Base-by-base conservation (phyloP, 2,329 filamentous ascomycete genomes). In the Pseudogymnoascus verrucosus region DNA sequence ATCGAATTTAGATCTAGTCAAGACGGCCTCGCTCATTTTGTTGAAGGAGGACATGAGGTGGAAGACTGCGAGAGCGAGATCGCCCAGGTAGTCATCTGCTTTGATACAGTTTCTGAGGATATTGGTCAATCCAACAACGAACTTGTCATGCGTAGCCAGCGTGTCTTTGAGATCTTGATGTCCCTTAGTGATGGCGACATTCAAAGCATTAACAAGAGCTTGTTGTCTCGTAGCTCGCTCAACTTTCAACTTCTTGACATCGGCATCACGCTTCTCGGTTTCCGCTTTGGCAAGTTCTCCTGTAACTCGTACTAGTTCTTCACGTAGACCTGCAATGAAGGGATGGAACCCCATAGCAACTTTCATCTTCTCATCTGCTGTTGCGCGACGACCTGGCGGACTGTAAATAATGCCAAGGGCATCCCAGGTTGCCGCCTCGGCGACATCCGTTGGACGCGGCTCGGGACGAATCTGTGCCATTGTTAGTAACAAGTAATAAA, bases 1-100 rank as follows among this genome's bases (percentile, higher is more conserved):
- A 64, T 84, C 82, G 63, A 91, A 83, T 70, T 89, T 89, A 42
- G 85, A 82, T 65, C 83, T 86, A 67, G 86, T 83, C 44, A 86
- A 76, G 37, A 85, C 73, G 51, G 80, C 79, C 65, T 82, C 84
- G 67, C 81, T 83, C 60, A 80, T 84, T 44, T 86, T 80, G 61
- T 82, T 85, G 64, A 86, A 85, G 63, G 81, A 76, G 4, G 85
- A 81, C 72, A 91, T 81, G 34, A 90, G 78, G 61, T 82, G 77
- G 16, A 87, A 76, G n/a, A 84, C 74, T 16, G 80, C 79, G 67
- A 83, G 82, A n/a, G 82, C 78, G 12, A 84, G 72, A 66, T 80
- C 78, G 5, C 82, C 80, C 28, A 78, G 78, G 68, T 80, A 84
- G 68, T 85, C 82, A 60, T 77, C 74, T 2, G 76, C 74, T 65